Percentiles rank a stretch among this genome's conserved stretches.
These are phyloP conservation scores for Boletus barrowsii DNA, from an alignment of 768 basidiomycete genomes.

Conservation along the genomic window DNA sequence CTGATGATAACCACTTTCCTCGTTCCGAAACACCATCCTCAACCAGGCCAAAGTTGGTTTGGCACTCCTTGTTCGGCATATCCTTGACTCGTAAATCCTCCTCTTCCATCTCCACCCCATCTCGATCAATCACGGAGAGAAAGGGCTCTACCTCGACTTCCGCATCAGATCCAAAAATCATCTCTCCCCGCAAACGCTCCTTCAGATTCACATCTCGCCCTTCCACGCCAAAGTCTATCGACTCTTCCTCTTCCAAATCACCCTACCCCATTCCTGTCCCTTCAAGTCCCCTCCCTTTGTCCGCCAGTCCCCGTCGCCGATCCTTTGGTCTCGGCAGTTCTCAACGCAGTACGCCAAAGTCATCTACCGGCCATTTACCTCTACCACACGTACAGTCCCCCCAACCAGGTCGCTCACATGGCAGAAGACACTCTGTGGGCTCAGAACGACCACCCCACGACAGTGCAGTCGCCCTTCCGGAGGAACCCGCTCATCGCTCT, in stretches of 20 bases:
- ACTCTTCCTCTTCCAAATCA: constrained; percentile 16
- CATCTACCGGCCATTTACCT: constrained; percentile 27
- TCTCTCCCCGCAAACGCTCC: constrained; percentile 28
- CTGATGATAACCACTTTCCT: constrained; percentile 18
- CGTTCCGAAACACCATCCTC: constrained; percentile 32
- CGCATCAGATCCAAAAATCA: constrained; percentile 13
- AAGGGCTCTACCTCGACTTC: constrained; percentile 27
- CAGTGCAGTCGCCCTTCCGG: constrained; percentile 32
- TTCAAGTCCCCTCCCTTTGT: constrained; percentile 30
- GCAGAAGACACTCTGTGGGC: constrained; percentile 26
- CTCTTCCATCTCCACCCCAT: constrained; percentile 16
- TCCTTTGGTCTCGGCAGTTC: constrained; percentile 30
- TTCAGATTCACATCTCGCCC: constrained; percentile 32
- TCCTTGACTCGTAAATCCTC: constrained; percentile 28
- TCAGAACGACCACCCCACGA: constrained; percentile 32
- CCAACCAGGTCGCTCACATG: constrained; percentile 22
- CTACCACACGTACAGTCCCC: constrained; percentile 16
- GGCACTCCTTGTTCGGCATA: constrained; percentile 29
- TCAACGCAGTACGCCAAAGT: constrained; percentile 29
- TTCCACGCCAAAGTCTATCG: constrained; percentile 26
- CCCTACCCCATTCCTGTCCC: constrained; percentile 27
- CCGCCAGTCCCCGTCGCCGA: constrained; percentile 33
- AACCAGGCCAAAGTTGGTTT: constrained; percentile 18
- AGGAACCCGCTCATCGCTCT: constrained; percentile 18
- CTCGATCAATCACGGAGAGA: constrained; percentile 17